Percentiles rank a stretch among this genome's conserved stretches.
phyloP scores from a whole-genome alignment of 2,329 filamentous ascomycete genomes.

The Penicillium sp. region DNA sequence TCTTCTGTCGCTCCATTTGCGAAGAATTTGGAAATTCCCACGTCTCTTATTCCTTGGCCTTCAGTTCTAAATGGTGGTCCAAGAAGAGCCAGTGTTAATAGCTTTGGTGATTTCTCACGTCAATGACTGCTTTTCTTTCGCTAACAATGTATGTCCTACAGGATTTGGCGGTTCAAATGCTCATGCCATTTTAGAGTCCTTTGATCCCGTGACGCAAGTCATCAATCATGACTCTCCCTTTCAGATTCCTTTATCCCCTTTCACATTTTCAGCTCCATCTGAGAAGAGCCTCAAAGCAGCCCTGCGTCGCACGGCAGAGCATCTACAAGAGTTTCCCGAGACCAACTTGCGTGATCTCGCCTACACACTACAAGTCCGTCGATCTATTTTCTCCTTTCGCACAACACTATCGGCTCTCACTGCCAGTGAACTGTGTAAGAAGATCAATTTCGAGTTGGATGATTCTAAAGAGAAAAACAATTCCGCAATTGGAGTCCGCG shows the following conservation, averaged over 20 bases:
- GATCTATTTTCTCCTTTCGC: not conserved
- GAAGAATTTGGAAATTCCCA: not conserved
- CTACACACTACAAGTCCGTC: not conserved
- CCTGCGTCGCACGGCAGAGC: not conserved
- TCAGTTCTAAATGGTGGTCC: not conserved
- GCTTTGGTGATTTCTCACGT: not conserved
- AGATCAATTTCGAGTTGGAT: not conserved
- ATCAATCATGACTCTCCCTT: not conserved
- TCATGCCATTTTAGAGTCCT: not conserved
- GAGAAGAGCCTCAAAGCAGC: not conserved
- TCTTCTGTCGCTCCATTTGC: slow-evolving; percentile 9
- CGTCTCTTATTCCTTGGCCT: not conserved
- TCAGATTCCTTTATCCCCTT: not conserved
- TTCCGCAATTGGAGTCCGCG: not conserved
- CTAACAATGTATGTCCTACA: not conserved
- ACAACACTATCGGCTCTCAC: not conserved
- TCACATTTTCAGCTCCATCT: not conserved
- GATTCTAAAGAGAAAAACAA: too few relatives aligned
- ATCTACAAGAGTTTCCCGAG: not conserved
- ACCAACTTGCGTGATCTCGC: not conserved
- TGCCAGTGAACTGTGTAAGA: not conserved
- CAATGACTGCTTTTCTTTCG: not conserved
- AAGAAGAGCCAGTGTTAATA: slow-evolving; percentile 1
- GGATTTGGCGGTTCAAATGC: not conserved
- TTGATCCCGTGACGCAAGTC: not conserved